Evolutionary conservation across 1,284 basidiomycete species (phyloP), one percentile per base, ranked within the genome.

Genomic region (Cryptococcus maquisensis): DNA sequence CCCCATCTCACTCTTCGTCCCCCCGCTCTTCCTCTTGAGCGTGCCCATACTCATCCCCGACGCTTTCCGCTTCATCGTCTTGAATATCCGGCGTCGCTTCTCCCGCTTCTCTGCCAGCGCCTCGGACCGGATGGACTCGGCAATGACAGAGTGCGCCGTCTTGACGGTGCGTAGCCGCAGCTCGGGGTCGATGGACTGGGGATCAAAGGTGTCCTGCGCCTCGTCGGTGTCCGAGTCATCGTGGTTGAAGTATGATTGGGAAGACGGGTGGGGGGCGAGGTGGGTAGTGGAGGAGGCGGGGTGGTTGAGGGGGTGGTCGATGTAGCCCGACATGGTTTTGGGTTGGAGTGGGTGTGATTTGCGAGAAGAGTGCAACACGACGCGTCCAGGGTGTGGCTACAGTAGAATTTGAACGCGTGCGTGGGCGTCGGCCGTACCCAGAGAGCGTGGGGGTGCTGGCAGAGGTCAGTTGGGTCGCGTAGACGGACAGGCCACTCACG

Each of bases 81-180:
- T 73, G 38, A 84, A 81, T 41, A 73, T 36, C 47, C 66, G 56
- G 76, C 83, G 81, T 56, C 66, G 52, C 59, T 67, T 61, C 41
- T 70, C 71, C 61, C 86, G 79, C 50, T 81, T 79, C 66, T 86
- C 83, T 9, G 85, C 84, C 50, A 86, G 81, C 60, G 84, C 81
- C 70, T 95, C 91, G 45, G 85, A 83, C 49, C 83, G 82, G 50
- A 88, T 85, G 9, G 86, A 88, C 77, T 93, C 90, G 62, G 88
- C 87, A 61, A 95, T 85, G 28, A 88, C 90, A 18, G 87, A 90
- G 13, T 88, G 85, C 2, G 92, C 91, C 1, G 92, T 95, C 62
- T 86, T 84, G 20, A 91, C 88, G 0, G 91, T 93, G 52, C 90
- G 83, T 51, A 96, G 80, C 35, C 88, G 85, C 8, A 92, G 81